Conservation (phyloP, 768 basidiomycete genomes). For the Pleurotus ostreatus region DNA sequence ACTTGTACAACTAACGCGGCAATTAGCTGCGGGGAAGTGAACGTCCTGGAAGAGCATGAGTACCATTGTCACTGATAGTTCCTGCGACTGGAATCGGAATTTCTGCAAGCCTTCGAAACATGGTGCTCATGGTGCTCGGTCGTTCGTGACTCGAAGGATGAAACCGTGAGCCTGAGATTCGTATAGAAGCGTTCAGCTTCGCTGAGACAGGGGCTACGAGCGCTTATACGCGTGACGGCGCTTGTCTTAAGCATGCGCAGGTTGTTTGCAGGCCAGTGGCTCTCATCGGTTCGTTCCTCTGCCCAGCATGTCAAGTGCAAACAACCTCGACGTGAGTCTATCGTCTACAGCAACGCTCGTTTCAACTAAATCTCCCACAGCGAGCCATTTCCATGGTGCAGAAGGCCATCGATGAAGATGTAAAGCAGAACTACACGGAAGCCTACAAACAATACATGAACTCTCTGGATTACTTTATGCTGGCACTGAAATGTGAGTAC, state of each 20-base stretch:
- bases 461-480: conserved; percentile 97
- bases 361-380: not conserved
- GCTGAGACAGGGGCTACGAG: too few relatives aligned
- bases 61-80: too few relatives aligned
- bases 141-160: too few relatives aligned
- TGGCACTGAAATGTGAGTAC: conserved; percentile 80
- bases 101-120: conserved; percentile 37
- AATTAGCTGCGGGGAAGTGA: too few relatives aligned
- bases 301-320: conserved; percentile 26
- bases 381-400: conserved; percentile 15
- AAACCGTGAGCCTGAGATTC: too few relatives aligned
- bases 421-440: conserved; percentile 88
- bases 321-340: conserved; percentile 28
- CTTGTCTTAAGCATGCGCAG: too few relatives aligned
- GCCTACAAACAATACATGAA: conserved; percentile 96
- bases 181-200: too few relatives aligned
- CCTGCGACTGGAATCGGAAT: conserved; percentile 33
- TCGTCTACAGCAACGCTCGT: not conserved
- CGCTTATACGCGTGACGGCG: too few relatives aligned
- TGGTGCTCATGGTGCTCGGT: conserved; percentile 7
- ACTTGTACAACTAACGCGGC: conserved; percentile 27
- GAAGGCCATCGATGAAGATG: conserved; percentile 79
- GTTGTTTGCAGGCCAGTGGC: too few relatives aligned
- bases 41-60: too few relatives aligned
- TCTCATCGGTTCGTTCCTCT: not conserved